Evolutionary conservation across 495 filamentous ascomycete species (phyloP), one percentile per base, ranked within the genome.

Genomic region (Penicillium samsonianum): DNA sequence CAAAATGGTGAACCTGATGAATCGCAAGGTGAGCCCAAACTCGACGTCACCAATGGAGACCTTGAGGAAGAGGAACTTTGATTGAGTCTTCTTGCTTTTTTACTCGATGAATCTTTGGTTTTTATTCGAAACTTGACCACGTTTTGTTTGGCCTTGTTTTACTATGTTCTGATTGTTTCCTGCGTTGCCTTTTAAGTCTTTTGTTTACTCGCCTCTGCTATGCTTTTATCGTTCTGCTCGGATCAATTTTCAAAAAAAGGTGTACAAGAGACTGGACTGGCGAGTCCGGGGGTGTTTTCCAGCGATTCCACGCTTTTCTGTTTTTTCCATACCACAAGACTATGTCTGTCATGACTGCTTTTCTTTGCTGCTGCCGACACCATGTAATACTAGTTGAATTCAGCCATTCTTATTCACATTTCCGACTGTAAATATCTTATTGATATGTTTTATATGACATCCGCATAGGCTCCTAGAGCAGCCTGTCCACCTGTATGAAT

Each of bases 401-500:
- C 51, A 64, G 57, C 54, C 52, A 52, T 50, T 54, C 10, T 62
- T 55, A 61, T 50, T 50, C 19, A 51, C 8, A 3, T 17, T 17
- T 33, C 41, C 22, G 5, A 30, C 22, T 58, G 6, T 35, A 20
- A 10, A 7, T 10, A 0, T 26, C 20, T 38, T 28, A 4, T 37
- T 11, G 8, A 10, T 16, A 41, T 41, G n/a, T 35, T 20, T 58
- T 26, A 66, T 19, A 50, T 42, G 41, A 65, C 28, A 55, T 73
- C 67, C 4, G 62, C 66, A 53, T 77, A 75, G 26, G 74, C 74
- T 12, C 67, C 59, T 14, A 75, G 19, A 0, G 71, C 68, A 46
- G 71, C 61, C 57, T 75, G 74, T n/a, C 74, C 74, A 8, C 74
- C 74, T 0, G 74, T 77, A 58, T 77, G 74, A 40, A 77, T 72